Evolutionary conservation across 2,329 filamentous ascomycete species (phyloP).

Genomic region (Monilinia fructicola): DNA sequence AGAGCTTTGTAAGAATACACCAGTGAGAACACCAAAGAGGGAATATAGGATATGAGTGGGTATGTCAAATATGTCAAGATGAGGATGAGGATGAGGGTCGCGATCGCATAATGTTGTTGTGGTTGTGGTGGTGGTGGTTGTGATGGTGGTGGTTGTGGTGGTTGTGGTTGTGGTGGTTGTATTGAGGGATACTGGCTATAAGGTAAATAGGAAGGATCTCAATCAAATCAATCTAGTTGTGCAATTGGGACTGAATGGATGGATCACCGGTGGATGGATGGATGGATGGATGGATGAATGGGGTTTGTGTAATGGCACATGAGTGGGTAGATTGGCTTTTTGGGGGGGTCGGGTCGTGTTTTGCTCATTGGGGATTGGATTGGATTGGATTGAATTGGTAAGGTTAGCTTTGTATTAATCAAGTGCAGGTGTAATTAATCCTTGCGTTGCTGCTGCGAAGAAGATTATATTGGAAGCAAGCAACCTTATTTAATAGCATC

Average conservation of each 20-base stretch:
- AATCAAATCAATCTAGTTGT: constrained; percentile 18
- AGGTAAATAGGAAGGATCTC: constrained; percentile 19
- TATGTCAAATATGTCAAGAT: neutral
- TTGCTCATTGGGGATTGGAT: too few relatives aligned
- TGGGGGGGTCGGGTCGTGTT: too few relatives aligned
- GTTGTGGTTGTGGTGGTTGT: too few relatives aligned
- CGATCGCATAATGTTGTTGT: constrained; percentile 21
- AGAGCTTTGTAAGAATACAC: constrained; percentile 20
- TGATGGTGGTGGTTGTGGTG: too few relatives aligned
- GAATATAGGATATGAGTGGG: too few relatives aligned
- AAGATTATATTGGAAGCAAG: too few relatives aligned
- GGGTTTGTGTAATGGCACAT: neutral
- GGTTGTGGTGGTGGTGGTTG: too few relatives aligned
- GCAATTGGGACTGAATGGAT: constrained; percentile 15
- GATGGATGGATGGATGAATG: neutral
- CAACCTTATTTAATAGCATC: too few relatives aligned
- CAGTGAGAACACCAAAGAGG: neutral
- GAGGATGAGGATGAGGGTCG: neutral
- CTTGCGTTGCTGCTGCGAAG: too few relatives aligned
- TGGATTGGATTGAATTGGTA: too few relatives aligned
- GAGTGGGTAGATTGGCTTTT: neutral
- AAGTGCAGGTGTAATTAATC: too few relatives aligned
- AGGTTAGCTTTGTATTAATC: too few relatives aligned
- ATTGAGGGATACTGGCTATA: neutral
- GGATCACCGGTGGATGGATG: constrained; percentile 9